Percentiles rank a stretch among this genome's conserved stretches.
Conservation (phyloP, 805 yeast genomes). For the Yamadazyma akitaensis region DNA sequence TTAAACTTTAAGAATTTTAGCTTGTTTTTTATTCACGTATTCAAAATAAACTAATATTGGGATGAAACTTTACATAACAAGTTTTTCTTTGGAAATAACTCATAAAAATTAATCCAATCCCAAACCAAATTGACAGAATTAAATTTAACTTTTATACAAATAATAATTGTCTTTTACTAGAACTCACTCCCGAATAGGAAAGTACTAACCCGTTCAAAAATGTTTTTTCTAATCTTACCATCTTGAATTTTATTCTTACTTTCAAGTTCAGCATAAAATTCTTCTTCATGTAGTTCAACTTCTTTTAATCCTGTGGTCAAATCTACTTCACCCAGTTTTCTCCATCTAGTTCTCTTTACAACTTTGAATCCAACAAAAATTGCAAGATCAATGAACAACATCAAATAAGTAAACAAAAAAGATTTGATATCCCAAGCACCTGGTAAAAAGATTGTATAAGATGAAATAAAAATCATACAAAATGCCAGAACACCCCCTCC, state of each 20-base stretch:
- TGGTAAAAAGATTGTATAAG: slow-evolving; percentile 40
- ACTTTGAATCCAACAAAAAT: slow-evolving; percentile 36
- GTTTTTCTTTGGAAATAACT: too few relatives aligned
- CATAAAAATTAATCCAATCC: neutral
- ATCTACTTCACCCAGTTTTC: slow-evolving; percentile 32
- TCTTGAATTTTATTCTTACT: slow-evolving; percentile 10
- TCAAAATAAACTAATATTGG: too few relatives aligned
- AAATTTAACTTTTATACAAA: neutral
- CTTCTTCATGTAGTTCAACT: slow-evolving; percentile 37
- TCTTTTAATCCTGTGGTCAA: slow-evolving; percentile 36
- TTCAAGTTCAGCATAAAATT: slow-evolving; percentile 31
- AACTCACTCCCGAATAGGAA: slow-evolving; percentile 27
- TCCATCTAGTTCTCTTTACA: slow-evolving; percentile 34
- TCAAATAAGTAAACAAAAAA: slow-evolving; percentile 42
- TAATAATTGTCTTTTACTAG: neutral
- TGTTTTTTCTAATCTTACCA: slow-evolving; percentile 19
- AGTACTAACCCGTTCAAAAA: slow-evolving; percentile 16
- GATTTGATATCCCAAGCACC: slow-evolving; percentile 36
- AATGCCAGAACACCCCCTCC: slow-evolving; percentile 27
- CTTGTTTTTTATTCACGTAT: too few relatives aligned
- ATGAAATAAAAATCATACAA: slow-evolving; percentile 30
- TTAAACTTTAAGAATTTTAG: too few relatives aligned
- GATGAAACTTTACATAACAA: too few relatives aligned
- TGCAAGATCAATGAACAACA: slow-evolving; percentile 39
- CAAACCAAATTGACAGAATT: neutral